These are phyloP conservation scores for Acacia concinna DNA, from an alignment of 331 rosid species.

Conservation along the genomic window DNA sequence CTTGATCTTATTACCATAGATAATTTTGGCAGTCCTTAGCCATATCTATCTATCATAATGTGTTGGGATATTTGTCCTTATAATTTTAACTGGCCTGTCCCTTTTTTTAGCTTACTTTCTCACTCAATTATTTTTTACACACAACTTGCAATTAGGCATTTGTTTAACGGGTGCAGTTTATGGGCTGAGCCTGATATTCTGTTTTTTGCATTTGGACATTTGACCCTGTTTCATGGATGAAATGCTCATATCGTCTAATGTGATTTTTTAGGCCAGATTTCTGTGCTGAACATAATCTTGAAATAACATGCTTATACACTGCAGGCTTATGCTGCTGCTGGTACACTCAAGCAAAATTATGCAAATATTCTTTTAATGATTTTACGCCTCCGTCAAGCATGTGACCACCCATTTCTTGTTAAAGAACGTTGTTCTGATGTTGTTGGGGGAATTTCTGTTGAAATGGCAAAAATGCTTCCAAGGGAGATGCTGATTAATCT, in stretches of 20 bases:
- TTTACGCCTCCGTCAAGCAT: slow-evolving; percentile 97
- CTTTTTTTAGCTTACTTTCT: background rate
- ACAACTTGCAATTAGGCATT: slow-evolving; percentile 10
- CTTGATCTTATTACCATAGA: background rate
- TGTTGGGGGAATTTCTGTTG: slow-evolving; percentile 68
- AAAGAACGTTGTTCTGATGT: slow-evolving; percentile 70
- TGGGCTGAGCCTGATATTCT: slow-evolving; percentile 7
- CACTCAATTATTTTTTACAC: background rate
- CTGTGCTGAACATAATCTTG: slow-evolving; percentile 26
- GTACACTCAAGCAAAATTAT: slow-evolving; percentile 94
- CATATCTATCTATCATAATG: background rate
- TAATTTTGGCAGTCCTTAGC: background rate
- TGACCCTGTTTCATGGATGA: background rate
- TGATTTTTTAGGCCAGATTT: background rate
- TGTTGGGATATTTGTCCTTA: background rate
- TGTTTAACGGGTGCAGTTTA: background rate
- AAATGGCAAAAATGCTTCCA: slow-evolving; percentile 78
- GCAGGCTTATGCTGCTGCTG: slow-evolving; percentile 99
- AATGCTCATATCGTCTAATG: background rate
- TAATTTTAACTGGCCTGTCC: background rate
- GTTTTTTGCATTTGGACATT: background rate
- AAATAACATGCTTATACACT: slow-evolving; percentile 27
- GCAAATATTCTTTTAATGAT: slow-evolving; percentile 98
- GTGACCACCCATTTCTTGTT: slow-evolving; percentile 94
- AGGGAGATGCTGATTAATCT: slow-evolving; percentile 67